A percentile compares a stretch with the other conserved stretches of the same genome.
phyloP scores from a whole-genome alignment of 139 green algal genomes.

The Yamagishiella unicocca region DNA sequence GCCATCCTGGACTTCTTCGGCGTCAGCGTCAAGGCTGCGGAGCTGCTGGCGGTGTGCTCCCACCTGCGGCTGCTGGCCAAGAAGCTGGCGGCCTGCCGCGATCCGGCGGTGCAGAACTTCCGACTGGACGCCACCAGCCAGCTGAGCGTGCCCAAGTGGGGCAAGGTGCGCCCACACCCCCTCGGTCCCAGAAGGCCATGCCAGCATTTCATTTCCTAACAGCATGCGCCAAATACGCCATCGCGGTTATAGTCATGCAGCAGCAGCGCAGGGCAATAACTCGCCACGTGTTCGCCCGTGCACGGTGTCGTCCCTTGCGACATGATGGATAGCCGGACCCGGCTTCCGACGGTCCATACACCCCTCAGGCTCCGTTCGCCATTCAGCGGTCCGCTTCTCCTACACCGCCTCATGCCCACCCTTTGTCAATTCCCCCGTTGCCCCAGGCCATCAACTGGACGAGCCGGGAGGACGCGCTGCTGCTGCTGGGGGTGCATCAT shows the following conservation, averaged over 20 bases:
- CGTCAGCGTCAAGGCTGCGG: slow-evolving; percentile 80
- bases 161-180: slow-evolving; percentile 59
- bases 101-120: slow-evolving; percentile 53
- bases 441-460: slow-evolving; percentile 41
- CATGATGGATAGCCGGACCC: not conserved
- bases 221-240: no score
- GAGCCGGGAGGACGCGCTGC: slow-evolving; percentile 33
- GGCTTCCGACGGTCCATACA: not conserved
- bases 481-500: slow-evolving; percentile 69
- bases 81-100: slow-evolving; percentile 49
- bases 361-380: no score
- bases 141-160: slow-evolving; percentile 72
- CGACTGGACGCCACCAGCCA: slow-evolving; percentile 64
- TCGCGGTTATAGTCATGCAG: no score
- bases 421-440: not conserved
- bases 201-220: no score
- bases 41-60: slow-evolving; percentile 74
- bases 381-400: no score
- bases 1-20: slow-evolving; percentile 95
- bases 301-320: not conserved
- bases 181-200: no score
- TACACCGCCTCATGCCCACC: no score
- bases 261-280: no score
- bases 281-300: no score
- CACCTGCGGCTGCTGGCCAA: slow-evolving; percentile 72